Base-by-base conservation (phyloP, 805 yeast species). In the Starmerella bacillaris region DNA sequence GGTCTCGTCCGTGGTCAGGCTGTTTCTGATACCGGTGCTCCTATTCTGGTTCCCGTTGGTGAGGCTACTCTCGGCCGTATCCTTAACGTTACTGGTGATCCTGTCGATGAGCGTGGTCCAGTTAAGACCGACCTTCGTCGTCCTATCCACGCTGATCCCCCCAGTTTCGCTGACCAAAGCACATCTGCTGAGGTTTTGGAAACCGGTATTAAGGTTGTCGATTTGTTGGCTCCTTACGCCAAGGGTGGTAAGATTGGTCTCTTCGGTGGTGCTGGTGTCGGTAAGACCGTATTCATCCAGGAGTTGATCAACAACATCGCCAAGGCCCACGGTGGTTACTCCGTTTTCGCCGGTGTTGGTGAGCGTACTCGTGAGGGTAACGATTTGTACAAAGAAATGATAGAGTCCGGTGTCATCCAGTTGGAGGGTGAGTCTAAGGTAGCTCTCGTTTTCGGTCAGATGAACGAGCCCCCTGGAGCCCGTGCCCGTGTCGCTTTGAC, bases 181-280 rank as follows among this genome's bases (percentile, higher is more conserved):
- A 89, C 98, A 55, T 66, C 74, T 51, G 96, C 98, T 49, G 96
- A 89, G 74, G 84, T 89, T 57, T 75, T 89, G 61, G 98, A 84
- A 72, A 86, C 98, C 50, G 95, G 98, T 82, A 86, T 86, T 64
- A 86, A 86, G 75, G 98, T 86, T 65, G 98, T 86, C 69, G 98
- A 86, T 64, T 72, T 86, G 61, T 74, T 86, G 53, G 98, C 98
- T 54, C 98, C 98, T 55, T 86, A 86, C 72, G 96, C 98, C 62
- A 83, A 95, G 80, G 98, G 98, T 80, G 98, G 98, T 80, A 86
- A 86, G 77, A 86, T 86, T 82, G 98, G 98, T 77, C 76, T 86
- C 61, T 86, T 86, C 78, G 98, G 98, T 73, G 98, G 98, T 86
- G 98, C 98, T 66, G 98, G 98, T 86, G 98, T 86, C 79, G 98